Evolutionary conservation across 129 eudicot species (phyloP).

Genomic region (Centrapalus pauciflorus): DNA sequence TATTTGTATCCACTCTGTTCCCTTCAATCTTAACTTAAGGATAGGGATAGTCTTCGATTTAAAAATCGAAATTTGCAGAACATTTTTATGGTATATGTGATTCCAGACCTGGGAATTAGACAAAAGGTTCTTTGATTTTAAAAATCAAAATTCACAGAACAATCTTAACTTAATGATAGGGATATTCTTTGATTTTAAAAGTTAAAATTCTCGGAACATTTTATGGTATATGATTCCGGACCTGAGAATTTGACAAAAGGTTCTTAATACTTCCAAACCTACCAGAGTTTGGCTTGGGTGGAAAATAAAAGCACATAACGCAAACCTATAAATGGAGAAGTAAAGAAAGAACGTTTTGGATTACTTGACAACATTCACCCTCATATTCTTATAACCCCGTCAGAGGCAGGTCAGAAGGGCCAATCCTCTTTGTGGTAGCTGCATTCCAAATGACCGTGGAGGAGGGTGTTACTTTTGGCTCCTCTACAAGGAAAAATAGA

Average conservation of each 20-base stretch:
- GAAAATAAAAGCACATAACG: neutral
- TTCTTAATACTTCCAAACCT: neutral
- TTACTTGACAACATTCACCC: neutral
- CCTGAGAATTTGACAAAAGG: neutral
- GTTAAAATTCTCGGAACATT: no score
- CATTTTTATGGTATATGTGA: no score
- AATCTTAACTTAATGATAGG: neutral
- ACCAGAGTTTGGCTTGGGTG: neutral
- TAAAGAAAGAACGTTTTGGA: neutral
- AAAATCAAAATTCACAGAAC: no score
- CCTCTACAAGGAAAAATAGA: neutral
- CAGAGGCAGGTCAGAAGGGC: neutral
- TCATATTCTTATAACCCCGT: neutral
- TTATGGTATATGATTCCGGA: no score
- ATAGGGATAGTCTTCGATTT: no score
- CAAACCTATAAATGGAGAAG: neutral
- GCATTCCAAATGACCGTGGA: neutral
- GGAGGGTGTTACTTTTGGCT: neutral
- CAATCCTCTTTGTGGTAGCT: neutral
- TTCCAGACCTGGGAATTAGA: no score
- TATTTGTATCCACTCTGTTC: neutral
- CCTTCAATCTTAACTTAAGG: neutral
- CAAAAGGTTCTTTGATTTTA: no score
- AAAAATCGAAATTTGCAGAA: no score
- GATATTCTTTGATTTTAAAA: neutral